phyloP scores from a whole-genome alignment of 1,284 basidiomycete genomes.

The Cutaneotrichosporon cutaneum region DNA sequence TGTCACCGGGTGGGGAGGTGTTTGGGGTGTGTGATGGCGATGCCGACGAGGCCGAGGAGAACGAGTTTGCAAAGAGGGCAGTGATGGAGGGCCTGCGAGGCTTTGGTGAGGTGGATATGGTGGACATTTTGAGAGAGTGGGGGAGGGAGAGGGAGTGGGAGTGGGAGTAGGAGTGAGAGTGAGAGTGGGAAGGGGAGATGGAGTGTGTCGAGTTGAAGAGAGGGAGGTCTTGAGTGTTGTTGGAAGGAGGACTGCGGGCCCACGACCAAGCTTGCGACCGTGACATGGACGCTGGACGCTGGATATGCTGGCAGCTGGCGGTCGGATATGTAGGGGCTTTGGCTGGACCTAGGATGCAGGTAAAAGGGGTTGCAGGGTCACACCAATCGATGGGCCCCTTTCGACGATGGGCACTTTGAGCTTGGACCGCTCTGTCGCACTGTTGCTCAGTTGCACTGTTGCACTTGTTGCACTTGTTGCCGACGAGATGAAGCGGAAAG shows the following conservation, averaged over 20 bases:
- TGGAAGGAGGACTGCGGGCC: not conserved
- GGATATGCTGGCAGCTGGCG: no score
- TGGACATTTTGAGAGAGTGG: slow-evolving; percentile 3
- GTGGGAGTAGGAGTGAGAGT: not conserved
- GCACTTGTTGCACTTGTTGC: no score
- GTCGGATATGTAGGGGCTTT: no score
- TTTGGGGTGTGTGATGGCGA: not conserved
- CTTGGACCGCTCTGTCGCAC: no score
- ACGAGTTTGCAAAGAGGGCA: slow-evolving; percentile 2
- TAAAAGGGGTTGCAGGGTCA: no score
- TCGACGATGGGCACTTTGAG: no score
- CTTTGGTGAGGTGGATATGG: not conserved
- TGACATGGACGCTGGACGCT: no score
- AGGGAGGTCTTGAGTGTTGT: not conserved
- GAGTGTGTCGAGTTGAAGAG: not conserved
- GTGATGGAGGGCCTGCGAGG: slow-evolving; percentile 7
- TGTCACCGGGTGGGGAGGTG: not conserved
- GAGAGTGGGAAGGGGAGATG: not conserved
- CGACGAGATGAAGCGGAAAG: no score
- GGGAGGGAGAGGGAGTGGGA: not conserved
- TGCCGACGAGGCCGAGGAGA: not conserved
- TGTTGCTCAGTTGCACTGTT: no score
- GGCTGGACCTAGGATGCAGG: no score
- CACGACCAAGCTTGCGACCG: not conserved
- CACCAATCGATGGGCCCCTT: no score